Conservation (phyloP, 768 basidiomycete species). For the Russula abietina region DNA sequence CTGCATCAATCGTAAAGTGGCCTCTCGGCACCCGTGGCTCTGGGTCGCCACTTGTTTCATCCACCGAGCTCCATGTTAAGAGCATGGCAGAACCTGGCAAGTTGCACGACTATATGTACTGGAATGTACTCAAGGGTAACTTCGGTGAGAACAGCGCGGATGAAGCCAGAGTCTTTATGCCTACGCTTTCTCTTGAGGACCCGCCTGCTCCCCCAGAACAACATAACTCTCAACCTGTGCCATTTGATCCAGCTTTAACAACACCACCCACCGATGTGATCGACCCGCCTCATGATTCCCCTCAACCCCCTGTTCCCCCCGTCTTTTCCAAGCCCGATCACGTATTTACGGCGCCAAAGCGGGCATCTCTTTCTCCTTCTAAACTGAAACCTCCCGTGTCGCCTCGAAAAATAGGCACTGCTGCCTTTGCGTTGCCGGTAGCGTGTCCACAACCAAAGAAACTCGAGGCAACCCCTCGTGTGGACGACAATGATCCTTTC, state of each 20-base stretch:
- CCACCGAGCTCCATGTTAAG: no score
- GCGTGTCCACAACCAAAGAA: constrained; percentile 51
- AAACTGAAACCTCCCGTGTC: constrained; percentile 33
- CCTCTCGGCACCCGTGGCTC: no score
- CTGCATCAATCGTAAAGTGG: no score
- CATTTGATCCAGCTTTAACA: constrained; percentile 16
- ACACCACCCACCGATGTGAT: constrained; percentile 25
- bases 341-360: constrained; percentile 33
- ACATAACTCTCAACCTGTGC: constrained; percentile 26
- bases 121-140: constrained; percentile 15
- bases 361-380: constrained; percentile 30
- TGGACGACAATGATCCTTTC: constrained; percentile 25
- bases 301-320: constrained; percentile 28
- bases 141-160: constrained; percentile 16
- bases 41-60: no score
- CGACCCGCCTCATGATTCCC: constrained; percentile 34
- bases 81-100: no score
- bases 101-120: no score
- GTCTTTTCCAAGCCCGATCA: constrained; percentile 29
- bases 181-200: background rate
- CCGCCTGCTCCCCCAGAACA: constrained; percentile 13
- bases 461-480: constrained; percentile 21
- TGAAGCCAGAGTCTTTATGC: constrained; percentile 9
- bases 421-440: constrained; percentile 62
- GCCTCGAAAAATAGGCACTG: constrained; percentile 35